Base-by-base conservation (phyloP, 371 early-diverging fungal species). In the Mitosporidium daphniae region DNA sequence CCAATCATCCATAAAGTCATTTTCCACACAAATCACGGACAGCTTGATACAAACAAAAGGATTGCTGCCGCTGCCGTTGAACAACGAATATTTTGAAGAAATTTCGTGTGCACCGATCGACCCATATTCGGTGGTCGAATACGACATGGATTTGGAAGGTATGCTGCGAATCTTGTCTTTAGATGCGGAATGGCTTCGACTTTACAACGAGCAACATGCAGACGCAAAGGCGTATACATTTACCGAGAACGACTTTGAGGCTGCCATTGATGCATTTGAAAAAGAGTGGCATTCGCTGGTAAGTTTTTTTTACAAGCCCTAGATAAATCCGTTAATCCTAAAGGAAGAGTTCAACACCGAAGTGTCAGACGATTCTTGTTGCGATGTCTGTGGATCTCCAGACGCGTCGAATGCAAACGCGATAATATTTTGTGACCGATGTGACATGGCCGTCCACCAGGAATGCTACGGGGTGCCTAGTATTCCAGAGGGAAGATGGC, bases 381-480 rank as follows among this genome's bases (percentile, higher is more conserved):
- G 93, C 39, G 65, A 63, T 1, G 62, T 94, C 4, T 94, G 94
- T 46, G 71, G 71, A 8, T 28, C 27, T 7, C 10, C 26, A 23
- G 35, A 35, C 17, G 27, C 28, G 17, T 14, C 11, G 17, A 31
- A 32, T 15, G 36, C 28, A 8, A 91, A 94, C 40, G 82, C 75
- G 0, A 86, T 94, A 28, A 89, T 93, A 1, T 91, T 80, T 37
- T 94, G 94, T 47, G 93, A 94, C 45, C 84, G 94, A 0, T 94
- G 94, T 44, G 80, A 94, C 41, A 36, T 94, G 17, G 86, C 84
- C 3, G 94, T 93, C 2, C 94, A 94, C 47, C 91, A 94, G 51
- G 84, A 80, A 38, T 93, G 95, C 41, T 94, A 94, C 42, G 95
- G 95, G n/a, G 65, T 93, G 12, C 91, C 89, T 3, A 82, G 67